phyloP scores from a whole-genome alignment of 1,139 yeast genomes.

The Groenewaldozyma auringiensis region DNA sequence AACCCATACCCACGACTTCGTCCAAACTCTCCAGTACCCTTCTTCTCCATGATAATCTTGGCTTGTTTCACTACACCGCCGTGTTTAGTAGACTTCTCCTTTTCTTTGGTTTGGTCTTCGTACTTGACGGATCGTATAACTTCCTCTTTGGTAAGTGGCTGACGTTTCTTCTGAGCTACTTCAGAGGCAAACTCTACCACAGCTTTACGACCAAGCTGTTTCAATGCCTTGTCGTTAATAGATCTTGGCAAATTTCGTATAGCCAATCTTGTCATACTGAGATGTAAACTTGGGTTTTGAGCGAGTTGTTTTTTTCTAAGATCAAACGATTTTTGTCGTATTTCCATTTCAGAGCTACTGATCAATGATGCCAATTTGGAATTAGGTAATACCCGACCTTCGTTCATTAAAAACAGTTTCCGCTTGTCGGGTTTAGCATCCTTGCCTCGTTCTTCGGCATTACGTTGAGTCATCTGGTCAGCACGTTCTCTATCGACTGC shows the following conservation, averaged over 20 bases:
- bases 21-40: conserved; percentile 79
- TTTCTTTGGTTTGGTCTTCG: conserved; percentile 48
- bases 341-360: conserved; percentile 67
- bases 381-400: conserved; percentile 80
- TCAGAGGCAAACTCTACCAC: conserved; percentile 94
- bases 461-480: conserved; percentile 59
- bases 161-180: conserved; percentile 66
- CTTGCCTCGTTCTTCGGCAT: conserved; percentile 70
- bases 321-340: conserved; percentile 81
- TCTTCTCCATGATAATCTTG: conserved; percentile 84
- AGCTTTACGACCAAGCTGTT: conserved; percentile 89
- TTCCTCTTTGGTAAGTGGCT: conserved; percentile 86
- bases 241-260: conserved; percentile 89
- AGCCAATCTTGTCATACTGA: conserved; percentile 89
- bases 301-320: conserved; percentile 84
- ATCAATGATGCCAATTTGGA: conserved; percentile 71
- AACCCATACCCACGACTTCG: conserved; percentile 97
- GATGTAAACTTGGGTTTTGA: conserved; percentile 83
- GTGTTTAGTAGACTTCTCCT: not conserved
- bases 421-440: conserved; percentile 76
- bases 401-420: conserved; percentile 77
- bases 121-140: conserved; percentile 65
- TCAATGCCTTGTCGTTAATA: conserved; percentile 78
- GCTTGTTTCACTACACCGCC: conserved; percentile 87
- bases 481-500: conserved; percentile 92